phyloP scores from a whole-genome alignment of 2,329 filamentous ascomycete species.

The Lizonia empirigonia region DNA sequence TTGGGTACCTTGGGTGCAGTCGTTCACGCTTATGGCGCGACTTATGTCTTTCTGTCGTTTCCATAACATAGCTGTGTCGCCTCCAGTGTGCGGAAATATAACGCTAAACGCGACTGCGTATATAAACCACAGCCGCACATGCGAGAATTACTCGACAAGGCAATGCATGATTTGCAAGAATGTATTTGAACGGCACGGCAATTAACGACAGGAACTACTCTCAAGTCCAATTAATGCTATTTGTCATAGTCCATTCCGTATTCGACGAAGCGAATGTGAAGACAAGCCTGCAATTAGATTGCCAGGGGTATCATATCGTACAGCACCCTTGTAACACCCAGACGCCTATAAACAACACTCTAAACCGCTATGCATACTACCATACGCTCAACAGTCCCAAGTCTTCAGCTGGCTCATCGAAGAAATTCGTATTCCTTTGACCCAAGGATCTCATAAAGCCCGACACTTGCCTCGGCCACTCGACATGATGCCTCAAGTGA shows the following conservation, averaged over 20 bases:
- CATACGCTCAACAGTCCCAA: conserved; percentile 1
- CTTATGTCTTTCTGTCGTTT: too few relatives aligned
- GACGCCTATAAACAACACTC: background rate
- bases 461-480: conserved; percentile 41
- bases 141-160: too few relatives aligned
- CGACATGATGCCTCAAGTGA: conserved; percentile 31
- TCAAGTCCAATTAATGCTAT: background rate
- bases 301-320: conserved; percentile 6
- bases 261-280: background rate
- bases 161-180: too few relatives aligned
- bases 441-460: conserved; percentile 35
- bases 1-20: too few relatives aligned
- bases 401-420: background rate
- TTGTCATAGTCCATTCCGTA: background rate
- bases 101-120: too few relatives aligned
- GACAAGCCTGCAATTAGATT: background rate
- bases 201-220: too few relatives aligned
- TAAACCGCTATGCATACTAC: background rate
- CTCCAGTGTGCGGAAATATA: too few relatives aligned
- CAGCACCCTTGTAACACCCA: background rate
- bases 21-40: too few relatives aligned
- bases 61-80: too few relatives aligned
- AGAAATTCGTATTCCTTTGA: conserved; percentile 12
- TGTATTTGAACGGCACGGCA: too few relatives aligned
- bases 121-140: too few relatives aligned